Percentiles rank a stretch among this genome's conserved stretches.
Evolutionary conservation across 164 flowering plant genomes (phyloP).

Genomic region (Stephania cephalantha): DNA sequence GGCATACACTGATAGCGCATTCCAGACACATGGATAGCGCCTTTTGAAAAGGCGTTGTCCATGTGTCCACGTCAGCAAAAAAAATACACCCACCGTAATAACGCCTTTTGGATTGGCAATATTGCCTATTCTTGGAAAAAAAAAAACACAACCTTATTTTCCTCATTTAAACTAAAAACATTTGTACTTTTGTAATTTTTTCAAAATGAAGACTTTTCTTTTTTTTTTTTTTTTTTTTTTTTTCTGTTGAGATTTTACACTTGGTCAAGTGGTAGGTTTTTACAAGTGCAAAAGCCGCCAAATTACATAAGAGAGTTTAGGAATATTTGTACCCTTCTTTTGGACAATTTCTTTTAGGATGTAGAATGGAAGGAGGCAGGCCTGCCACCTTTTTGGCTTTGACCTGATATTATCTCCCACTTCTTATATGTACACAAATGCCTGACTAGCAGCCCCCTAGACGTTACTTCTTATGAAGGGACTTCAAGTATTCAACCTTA

Average conservation of each 20-base stretch:
- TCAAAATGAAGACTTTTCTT: neutral
- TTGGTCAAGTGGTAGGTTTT: neutral
- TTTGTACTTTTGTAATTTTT: too few species aligned
- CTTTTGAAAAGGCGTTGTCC: too few species aligned
- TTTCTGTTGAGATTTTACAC: neutral
- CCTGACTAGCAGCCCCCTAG: slow-evolving; percentile 11
- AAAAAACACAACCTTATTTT: too few species aligned
- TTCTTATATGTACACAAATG: slow-evolving; percentile 15
- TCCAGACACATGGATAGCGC: too few species aligned
- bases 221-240: neutral
- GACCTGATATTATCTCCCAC: slow-evolving; percentile 32
- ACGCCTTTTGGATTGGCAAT: too few species aligned
- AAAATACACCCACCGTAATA: too few species aligned
- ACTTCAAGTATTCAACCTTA: slow-evolving; percentile 13
- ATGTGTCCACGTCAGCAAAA: too few species aligned
- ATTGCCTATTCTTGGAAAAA: too few species aligned
- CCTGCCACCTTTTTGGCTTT: slow-evolving; percentile 54
- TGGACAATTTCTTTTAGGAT: slow-evolving; percentile 9
- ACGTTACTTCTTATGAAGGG: slow-evolving; percentile 7
- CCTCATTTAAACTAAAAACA: too few species aligned
- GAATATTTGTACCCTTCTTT: slow-evolving; percentile 10
- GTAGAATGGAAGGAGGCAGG: slow-evolving; percentile 13
- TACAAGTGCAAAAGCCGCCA: slow-evolving; percentile 10
- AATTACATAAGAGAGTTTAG: neutral
- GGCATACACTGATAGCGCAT: too few species aligned